Base-by-base conservation (phyloP, 139 green algal species). In the Chlorella sp. region DNA sequence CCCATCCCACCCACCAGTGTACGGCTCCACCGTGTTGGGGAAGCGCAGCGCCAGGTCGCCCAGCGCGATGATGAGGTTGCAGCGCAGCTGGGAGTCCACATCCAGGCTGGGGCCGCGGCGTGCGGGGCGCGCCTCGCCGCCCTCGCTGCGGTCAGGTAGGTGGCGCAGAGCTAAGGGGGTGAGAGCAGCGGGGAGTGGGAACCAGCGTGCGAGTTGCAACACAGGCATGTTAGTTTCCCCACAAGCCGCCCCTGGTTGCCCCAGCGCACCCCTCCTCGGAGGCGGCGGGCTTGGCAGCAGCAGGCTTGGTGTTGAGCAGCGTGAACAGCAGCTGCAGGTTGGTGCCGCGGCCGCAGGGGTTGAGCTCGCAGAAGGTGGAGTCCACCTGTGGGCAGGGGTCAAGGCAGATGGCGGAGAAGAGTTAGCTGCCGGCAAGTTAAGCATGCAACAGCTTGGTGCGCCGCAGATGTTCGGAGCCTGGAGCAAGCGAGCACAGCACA, bases 1-100 rank as follows among this genome's bases (percentile, higher is more conserved):
- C 57, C 18, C 57, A 26, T 9, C 57, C 25, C 60, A 67, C 23
- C 38, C 69, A 38, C 44, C 69, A 51, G 97, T 99, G 93, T 94
- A 99, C 9, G 97, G 97, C 90, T 99, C 96, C 67, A 99, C 79
- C 70, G 94, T 71, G 87, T 99, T 99, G 71, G 97, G 97, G 85
- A 94, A 98, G 71, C 97, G 92, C 70, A 97, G 92, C 1, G 93
- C 92, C 80, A 99, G 92, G 90, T 99, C 97, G 13, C 94, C 96
- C 41, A 98, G 71, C 0, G 96, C 93, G 51, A 99, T 91, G 55
- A 98, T 89, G 81, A 97, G 85, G 90, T 94, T 97, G 87, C 87
- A 92, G 26, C 96, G 88, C 76, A 97, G 76, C 17, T 41, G 32
- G 11, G 86, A 60, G 51, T 60, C 51, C 51, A 60, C 51, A 2